Evolutionary conservation across 345 rosid genomes (phyloP), one percentile per base, ranked within the genome.

Genomic region (Citropsis articulata): DNA sequence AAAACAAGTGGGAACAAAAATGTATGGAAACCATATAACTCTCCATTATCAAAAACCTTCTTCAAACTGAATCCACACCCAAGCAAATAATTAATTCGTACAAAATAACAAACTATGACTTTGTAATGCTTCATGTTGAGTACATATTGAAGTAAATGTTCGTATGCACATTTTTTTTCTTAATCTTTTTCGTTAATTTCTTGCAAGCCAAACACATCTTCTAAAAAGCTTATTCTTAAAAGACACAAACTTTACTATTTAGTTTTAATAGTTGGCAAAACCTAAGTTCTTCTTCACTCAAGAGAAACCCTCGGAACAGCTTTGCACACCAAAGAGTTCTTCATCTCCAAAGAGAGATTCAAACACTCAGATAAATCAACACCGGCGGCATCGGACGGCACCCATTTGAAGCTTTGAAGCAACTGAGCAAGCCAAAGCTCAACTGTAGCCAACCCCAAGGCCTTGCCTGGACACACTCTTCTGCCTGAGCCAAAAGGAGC

Each of bases 401-500:
- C 77, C 89, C 88, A 88, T 0, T 75, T 76, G 80, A 83, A 84
- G 71, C 19, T 75, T n/a, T 82, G 91, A 31, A 88, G 84, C 71
- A 88, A 59, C 65, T 88, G 89, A 24, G 89, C 89, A 0, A 88
- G 83, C 91, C 89, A 88, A 28, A 88, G 83, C 73, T 86, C 86
- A 25, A 85, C 89, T 2, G 87, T 82, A 9, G 88, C 91, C 27
- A 88, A 74, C 1, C 91, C 91, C 89, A 88, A 72, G 5, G 86
- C 86, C 73, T 86, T 88, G 0, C 91, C 91, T 0, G 91, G 91
- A 56, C 91, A 88, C 18, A 84, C 88, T 80, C 89, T 72, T 36
- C 88, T 69, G 2, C 89, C 91, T 0, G 91, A 60, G 1, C 91
- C 91, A 18, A 88, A 88, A 1, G 91, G 91, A 12, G 91, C 89